phyloP scores from a whole-genome alignment of 805 yeast genomes.

The Starmerella riodocensis region DNA sequence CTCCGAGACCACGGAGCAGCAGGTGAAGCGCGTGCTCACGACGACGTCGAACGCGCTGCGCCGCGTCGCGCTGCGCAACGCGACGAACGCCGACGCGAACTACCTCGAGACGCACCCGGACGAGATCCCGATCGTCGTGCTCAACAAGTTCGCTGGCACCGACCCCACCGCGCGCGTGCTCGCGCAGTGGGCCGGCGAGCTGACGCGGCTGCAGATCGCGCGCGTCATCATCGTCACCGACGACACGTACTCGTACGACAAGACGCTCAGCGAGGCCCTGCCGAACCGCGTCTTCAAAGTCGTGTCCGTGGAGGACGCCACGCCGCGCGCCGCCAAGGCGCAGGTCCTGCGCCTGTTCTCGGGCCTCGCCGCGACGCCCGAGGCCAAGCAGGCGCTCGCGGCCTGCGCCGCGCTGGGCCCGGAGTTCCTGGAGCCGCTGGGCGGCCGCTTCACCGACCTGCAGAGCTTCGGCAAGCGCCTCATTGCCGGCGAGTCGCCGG shows the following conservation, averaged over 20 bases:
- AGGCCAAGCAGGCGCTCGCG: slow-evolving; percentile 2
- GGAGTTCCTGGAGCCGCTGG: slow-evolving; percentile 49
- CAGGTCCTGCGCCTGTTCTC: slow-evolving; percentile 39
- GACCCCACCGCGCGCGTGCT: slow-evolving; percentile 46
- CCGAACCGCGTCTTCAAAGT: slow-evolving; percentile 81
- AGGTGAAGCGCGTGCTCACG: slow-evolving; percentile 23
- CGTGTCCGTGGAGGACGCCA: slow-evolving; percentile 68
- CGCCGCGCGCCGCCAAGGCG: slow-evolving; percentile 49
- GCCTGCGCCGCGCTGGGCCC: slow-evolving; percentile 22
- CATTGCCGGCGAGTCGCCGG: slow-evolving; percentile 73
- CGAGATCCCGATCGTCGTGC: slow-evolving; percentile 18
- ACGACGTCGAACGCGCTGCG: slow-evolving; percentile 45
- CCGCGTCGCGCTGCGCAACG: slow-evolving; percentile 36
- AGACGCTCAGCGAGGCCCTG: slow-evolving; percentile 51
- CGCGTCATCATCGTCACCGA: slow-evolving; percentile 82
- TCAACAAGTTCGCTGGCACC: slow-evolving; percentile 17
- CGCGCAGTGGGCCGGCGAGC: slow-evolving; percentile 78
- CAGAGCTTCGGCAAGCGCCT: slow-evolving; percentile 83
- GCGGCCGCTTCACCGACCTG: slow-evolving; percentile 89
- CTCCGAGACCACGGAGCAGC: slow-evolving; percentile 25
- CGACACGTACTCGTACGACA: slow-evolving; percentile 61
- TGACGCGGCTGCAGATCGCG: slow-evolving; percentile 67
- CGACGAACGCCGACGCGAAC: slow-evolving; percentile 19
- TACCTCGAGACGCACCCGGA: slow-evolving; percentile 18
- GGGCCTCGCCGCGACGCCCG: slow-evolving; percentile 1